Evolutionary conservation across 2,329 filamentous ascomycete species (phyloP).

Genomic region (Diaporthe batatas): DNA sequence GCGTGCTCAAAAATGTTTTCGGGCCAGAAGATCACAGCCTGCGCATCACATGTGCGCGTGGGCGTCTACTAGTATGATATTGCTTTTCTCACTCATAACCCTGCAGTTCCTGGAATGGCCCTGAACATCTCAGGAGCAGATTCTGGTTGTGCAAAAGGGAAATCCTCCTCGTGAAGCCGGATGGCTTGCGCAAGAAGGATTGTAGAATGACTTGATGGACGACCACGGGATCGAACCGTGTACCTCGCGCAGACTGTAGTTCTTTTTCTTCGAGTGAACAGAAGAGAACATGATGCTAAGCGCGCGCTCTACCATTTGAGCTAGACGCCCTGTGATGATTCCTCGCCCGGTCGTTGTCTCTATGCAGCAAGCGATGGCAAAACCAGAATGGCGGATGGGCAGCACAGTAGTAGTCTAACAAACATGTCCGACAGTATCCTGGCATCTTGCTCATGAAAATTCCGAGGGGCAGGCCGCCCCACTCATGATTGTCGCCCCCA

Average conservation of each 20-base stretch:
- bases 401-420: not conserved
- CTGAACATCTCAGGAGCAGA: not conserved
- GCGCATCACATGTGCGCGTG: not conserved
- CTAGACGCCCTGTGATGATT: not conserved
- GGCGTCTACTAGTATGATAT: too few species aligned
- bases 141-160: not conserved
- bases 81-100: too few species aligned
- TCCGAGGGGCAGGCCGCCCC: not conserved
- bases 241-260: not conserved
- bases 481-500: not conserved
- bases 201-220: not conserved
- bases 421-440: not conserved
- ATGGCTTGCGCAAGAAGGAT: not conserved
- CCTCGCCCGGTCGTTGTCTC: too few species aligned
- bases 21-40: not conserved
- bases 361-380: not conserved
- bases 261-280: not conserved
- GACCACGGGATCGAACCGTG: constrained; percentile 1
- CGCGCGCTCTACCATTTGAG: constrained; percentile 2
- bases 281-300: not conserved
- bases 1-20: not conserved
- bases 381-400: not conserved
- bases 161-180: too few species aligned
- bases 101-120: too few species aligned
- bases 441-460: not conserved